These are phyloP conservation scores for Cnidoscolus chayamansa DNA, from an alignment of 441 rosid genomes.

Conservation along the genomic window DNA sequence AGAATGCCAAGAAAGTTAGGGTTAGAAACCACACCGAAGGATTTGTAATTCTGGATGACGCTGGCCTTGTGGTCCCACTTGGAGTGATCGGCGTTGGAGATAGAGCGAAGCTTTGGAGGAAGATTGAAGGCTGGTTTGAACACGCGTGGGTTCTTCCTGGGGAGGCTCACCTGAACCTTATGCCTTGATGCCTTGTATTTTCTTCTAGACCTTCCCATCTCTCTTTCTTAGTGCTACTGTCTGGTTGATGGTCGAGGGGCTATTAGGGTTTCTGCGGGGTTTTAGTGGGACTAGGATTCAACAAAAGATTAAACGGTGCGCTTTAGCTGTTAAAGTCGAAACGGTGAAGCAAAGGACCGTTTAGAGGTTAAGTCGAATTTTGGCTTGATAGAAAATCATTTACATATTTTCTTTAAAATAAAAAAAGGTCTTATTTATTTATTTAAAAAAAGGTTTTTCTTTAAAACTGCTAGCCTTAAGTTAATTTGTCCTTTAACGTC, in stretches of 20 bases:
- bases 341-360: not conserved
- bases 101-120: conserved; percentile 78
- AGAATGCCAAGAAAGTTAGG: conserved; percentile 79
- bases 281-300: not conserved
- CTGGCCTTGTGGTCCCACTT: conserved; percentile 81
- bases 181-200: conserved; percentile 67
- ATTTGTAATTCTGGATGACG: conserved; percentile 77
- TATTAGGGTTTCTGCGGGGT: conserved; percentile 5
- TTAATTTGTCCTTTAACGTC: too few species aligned
- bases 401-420: too few species aligned
- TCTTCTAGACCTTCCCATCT: conserved; percentile 78
- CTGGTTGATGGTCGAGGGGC: too few species aligned
- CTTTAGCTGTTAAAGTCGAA: not conserved
- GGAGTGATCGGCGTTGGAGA: conserved; percentile 45
- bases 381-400: too few species aligned
- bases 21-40: conserved; percentile 83
- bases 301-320: not conserved
- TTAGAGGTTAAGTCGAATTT: too few species aligned
- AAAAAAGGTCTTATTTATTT: too few species aligned
- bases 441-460: too few species aligned
- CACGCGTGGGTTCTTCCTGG: conserved; percentile 56
- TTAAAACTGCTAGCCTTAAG: too few species aligned
- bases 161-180: conserved; percentile 73
- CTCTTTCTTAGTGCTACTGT: not conserved
- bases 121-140: conserved; percentile 66